Evolutionary conservation across 148 eudicot species (phyloP), one percentile per base, ranked within the genome.

Genomic region (Rhododendron ovatum): DNA sequence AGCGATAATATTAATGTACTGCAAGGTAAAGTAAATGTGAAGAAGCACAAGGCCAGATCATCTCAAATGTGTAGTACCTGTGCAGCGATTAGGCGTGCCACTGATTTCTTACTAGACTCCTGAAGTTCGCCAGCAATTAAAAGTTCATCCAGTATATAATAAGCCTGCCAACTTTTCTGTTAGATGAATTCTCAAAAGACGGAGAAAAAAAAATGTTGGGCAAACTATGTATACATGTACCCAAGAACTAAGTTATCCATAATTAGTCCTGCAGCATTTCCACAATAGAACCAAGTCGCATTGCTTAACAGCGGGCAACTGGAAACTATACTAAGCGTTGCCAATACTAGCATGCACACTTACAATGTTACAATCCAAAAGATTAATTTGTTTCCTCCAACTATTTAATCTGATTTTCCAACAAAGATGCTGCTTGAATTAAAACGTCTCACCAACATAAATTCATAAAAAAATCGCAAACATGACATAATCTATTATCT

Each of bases 121-220:
- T 95, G 99, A 87, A 96, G 93, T 89, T 96, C 99, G 67, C 98
- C 99, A 85, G 99, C 99, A 78, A 95, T 95, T 81, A 96, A 86
- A 84, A 96, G 89, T 90, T 96, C 99, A 33, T 96, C 99, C 84
- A 96, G 90, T 89, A 94, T 92, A 84, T 92, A 96, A 86, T 95
- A 96, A 75, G 99, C 98, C 98, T 96, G 89, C 87, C 86, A 89
- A 61, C 20, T 14, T 63, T 39, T 41, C 30, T 5, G 50, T 80
- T 43, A 55, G 84, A 79, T 43, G 33, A 85, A 57, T 71, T 82
- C 45, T 57, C 33, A 82, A 59, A 63, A 76, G 8, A 45, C 2
- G 61, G 53, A 76, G 5, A 45, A 6, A 1, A 24, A 2, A n/a
- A n/a, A 24, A 65, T 65, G 28, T n/a, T 65, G 81, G 81, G 53